Evolutionary conservation across 305 asterid species (phyloP), one percentile per base, ranked within the genome.

Genomic region (Rubia balearica): DNA sequence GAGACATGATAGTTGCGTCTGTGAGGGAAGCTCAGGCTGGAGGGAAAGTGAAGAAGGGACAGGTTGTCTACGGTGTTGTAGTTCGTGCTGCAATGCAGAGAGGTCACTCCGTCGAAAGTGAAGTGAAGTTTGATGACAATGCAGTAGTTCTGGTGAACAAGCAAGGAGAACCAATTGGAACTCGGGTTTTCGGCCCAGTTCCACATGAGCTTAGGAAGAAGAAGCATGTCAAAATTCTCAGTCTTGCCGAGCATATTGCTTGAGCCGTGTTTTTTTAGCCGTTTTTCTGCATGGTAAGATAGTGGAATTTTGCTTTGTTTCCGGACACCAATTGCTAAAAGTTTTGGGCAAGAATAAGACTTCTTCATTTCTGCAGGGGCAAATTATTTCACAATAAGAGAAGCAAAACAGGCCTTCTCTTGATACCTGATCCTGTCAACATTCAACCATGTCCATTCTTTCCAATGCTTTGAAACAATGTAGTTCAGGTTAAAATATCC

Each of bases 171-270:
- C 98, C 96, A 27, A 89, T 94, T 3, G 98, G 96, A 30, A 94
- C 97, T 33, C 72, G 98, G 62, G 98, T 94, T 49, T 86, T 89
- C 68, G 98, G 97, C 11, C 99, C 97, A 0, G 99, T 94, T 22
- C 96, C 98, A 16, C 97, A 94, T 65, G 98, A 94, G 81, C 74
- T 94, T 76, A 89, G 98, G 89, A 91, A 85, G 78, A 91, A 89
- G 83, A 94, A 94, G 83, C 99, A 91, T 75, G 90, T 90, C 82
- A 91, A 94, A 89, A 94, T 94, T 82, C 96, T 94, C 57, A 94
- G 98, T 77, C 98, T 91, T 68, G 98, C 96, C 5, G 78, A 80
- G 85, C 91, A 89, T 78, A 77, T 93, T 53, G 96, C 92, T 4
- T 89, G 77, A 83, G 53, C 53, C 46, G 49, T 0, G 27, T 8